Percentiles rank a stretch among this genome's conserved stretches.
Evolutionary conservation across 2,329 filamentous ascomycete species (phyloP).

Genomic region (Fusarium sp.): DNA sequence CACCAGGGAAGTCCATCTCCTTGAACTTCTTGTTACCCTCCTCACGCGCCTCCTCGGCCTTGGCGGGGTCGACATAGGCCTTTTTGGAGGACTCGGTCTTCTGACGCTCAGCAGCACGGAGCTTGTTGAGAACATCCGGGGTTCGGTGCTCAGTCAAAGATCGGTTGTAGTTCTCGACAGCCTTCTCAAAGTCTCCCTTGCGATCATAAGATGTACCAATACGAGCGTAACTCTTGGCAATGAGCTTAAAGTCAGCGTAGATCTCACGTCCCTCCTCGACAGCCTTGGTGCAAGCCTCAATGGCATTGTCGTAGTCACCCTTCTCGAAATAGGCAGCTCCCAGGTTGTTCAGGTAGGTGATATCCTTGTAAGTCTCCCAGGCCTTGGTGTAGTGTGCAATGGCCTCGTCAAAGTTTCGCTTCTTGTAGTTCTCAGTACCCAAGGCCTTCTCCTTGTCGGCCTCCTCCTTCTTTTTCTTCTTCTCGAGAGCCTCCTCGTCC

Average conservation of each 20-base stretch:
- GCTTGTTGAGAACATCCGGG: slow-evolving; percentile 91
- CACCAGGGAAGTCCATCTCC: slow-evolving; percentile 92
- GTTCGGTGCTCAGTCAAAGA: slow-evolving; percentile 97
- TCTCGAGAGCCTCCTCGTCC: slow-evolving; percentile 85
- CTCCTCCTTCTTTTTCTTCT: slow-evolving; percentile 90
- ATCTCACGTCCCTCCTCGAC: slow-evolving; percentile 90
- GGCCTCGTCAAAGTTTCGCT: slow-evolving; percentile 94
- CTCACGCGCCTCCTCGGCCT: slow-evolving; percentile 95
- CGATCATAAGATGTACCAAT: slow-evolving; percentile 97
- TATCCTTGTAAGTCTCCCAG: slow-evolving; percentile 95
- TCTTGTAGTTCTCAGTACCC: slow-evolving; percentile 97
- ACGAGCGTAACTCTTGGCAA: slow-evolving; percentile 97
- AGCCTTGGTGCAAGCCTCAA: slow-evolving; percentile 88
- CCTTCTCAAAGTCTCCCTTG: slow-evolving; percentile 80
- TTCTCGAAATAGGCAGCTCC: slow-evolving; percentile 96
- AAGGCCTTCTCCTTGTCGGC: slow-evolving; percentile 95
- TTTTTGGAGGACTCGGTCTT: slow-evolving; percentile 81
- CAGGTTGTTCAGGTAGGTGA: slow-evolving; percentile 97
- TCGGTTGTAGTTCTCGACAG: slow-evolving; percentile 91
- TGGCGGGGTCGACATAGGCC: slow-evolving; percentile 88
- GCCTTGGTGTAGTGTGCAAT: slow-evolving; percentile 95
- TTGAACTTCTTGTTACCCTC: slow-evolving; percentile 98
- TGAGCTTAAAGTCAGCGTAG: slow-evolving; percentile 96
- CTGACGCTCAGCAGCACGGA: slow-evolving; percentile 88
- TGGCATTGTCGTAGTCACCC: slow-evolving; percentile 88